Base-by-base conservation (phyloP, 768 basidiomycete genomes). In the Collybia sordida region DNA sequence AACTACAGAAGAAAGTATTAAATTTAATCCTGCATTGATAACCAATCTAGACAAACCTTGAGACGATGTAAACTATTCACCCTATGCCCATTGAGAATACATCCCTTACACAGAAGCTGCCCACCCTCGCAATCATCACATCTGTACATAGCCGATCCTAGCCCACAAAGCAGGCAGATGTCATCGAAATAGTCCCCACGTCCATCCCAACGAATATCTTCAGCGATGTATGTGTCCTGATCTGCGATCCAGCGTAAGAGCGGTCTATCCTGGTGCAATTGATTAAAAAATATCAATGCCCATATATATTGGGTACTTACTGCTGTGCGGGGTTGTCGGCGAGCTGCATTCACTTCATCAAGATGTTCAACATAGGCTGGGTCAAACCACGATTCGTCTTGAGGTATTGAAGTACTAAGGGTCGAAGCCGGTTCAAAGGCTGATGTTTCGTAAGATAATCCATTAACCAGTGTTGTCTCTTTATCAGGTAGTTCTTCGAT, bases 1-100 rank as follows among this genome's bases (percentile, higher is more conserved):
- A 36, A 12, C 62, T 62, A 48, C 28, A 22, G 42, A 27, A 24
- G 15, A 4, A 38, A 53, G 54, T 14, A 55, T 17, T 19, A 40
- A 41, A 28, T 28, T 14, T 18, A 22, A 4, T n/a, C 42, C 6
- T 34, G 50, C 47, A 2, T n/a, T n/a, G n/a, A 27, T 27, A 27
- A 27, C 5, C 11, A 27, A 27, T 27, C 5, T 11, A 47, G 24
- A 37, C 35, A 6, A 19, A 51, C 50, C 42, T 51, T 36, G 19
- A 51, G 28, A 21, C 22, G 36, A 28, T 51, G 50, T 21, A 45
- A 35, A 3, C 15, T 27, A 34, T 51, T 51, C 35, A 35, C 21
- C 19, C 25, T 4, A 36, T 51, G 50, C 24, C 38, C 19, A 23
- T 45, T 19, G 15, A 38, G 17, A 9, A 45, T 27, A 18, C 50